Evolutionary conservation across 2,329 filamentous ascomycete genomes (phyloP), one percentile per base, ranked within the genome.

Genomic region (Trichoderma endophyticum): DNA sequence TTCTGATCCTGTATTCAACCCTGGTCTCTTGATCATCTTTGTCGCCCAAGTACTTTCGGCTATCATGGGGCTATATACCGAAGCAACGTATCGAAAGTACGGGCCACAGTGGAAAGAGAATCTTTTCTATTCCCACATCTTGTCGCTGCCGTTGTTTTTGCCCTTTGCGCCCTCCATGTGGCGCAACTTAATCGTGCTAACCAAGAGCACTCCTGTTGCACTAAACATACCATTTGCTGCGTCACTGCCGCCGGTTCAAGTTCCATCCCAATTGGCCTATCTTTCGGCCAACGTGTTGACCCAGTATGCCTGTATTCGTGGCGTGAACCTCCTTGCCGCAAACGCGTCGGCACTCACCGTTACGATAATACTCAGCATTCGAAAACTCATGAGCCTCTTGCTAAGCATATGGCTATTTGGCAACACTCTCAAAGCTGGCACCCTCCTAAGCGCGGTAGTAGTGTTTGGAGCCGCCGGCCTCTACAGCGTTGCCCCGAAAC

Each of bases 401-500:
- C 81, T 98, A 72, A 98, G 95, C 77, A 97, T 98, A 72, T 95
- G 94, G 88, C 82, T 99, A 2, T 99, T 99, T 82, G 96, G 95
- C 6, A 98, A 99, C 80, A 83, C 87, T 51, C 85, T 99, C 75
- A 89, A 92, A 14, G 83, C 86, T 0, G 91, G 93, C 51, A 97
- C 97, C 73, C 82, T 97, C 68, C 73, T 93, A 5, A 96, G 96
- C 3, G 95, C 95, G 0, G 85, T 89, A 6, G 85, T 98, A 73
- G 96, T 99, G 8, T 99, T 98, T 82, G 88, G 92, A 15, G 93
- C 94, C 0, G 96, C 95, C n/a, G 95, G 91, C 0, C 81, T 98
- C 74, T 99, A 99, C 83, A 95, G 93, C 3, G 87, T 95, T 77
- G 95, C 97, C 75, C 84, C 86, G 56, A 78, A 75, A 69, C 74